Evolutionary conservation across 179 eudicot genomes (phyloP), one percentile per base, ranked within the genome.

Genomic region (Heliamphora pulchella): DNA sequence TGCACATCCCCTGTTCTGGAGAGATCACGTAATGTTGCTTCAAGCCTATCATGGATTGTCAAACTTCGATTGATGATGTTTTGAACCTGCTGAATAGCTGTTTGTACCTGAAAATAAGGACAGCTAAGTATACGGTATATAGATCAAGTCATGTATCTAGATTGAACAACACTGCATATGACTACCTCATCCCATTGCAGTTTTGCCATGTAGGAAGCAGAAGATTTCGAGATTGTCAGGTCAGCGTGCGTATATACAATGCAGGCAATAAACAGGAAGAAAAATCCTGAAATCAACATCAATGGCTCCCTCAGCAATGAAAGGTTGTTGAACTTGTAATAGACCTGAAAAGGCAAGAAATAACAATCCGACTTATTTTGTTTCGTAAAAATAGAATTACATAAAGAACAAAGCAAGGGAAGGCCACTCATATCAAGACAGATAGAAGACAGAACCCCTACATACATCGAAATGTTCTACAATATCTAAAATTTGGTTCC

Each of bases 161-260:
- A 47, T 44, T 10, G 7, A 13, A 71, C 18, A 55, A 22, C 43
- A 66, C 75, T 46, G 4, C 48, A 20, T 66, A 39, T 17, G 59
- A 88, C 43, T 78, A 92, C 99, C 98, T 96, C 99, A 75, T 96
- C 99, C 98, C 96, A 90, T 83, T 96, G 99, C 84, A 91, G 87
- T 83, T 86, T 92, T 59, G 99, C 99, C 81, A 96, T 59, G 81
- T 96, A 96, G 74, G 97, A 94, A 77, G 98, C 84, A 78, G 99
- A 92, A 4, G 94, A 87, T 83, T 96, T 96, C 76, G 99, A 96
- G 85, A 96, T 96, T 50, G 99, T 94, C 65, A 96, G 75, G 86
- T 96, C 99, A 43, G 97, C 93, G 85, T 92, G 96, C 81, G 86
- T 85, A 80, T 96, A 96, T 11, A 90, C 87, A 64, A 96, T 87